Evolutionary conservation across 78 protist species (phyloP).

Genomic region (Cavenderia fasciculata): DNA sequence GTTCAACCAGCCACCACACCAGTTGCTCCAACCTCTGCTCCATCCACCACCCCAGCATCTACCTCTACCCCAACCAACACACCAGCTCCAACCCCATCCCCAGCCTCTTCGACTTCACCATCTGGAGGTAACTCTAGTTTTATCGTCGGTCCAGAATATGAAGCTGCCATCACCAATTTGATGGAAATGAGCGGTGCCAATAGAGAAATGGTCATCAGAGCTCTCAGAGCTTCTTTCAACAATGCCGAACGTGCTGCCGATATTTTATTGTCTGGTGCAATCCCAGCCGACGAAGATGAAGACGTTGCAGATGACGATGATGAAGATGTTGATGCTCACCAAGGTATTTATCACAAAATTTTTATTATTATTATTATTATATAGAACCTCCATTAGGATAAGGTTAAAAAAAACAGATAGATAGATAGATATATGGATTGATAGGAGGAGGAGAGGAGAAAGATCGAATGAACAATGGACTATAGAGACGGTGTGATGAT

Average conservation of each 20-base stretch:
- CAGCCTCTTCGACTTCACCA: constrained; percentile 55
- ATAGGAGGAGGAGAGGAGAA: no score
- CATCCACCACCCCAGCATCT: constrained; percentile 60
- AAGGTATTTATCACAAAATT: no score
- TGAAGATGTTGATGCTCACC: neutral
- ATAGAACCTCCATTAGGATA: no score
- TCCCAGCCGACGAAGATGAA: constrained; percentile 37
- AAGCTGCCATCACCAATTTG: constrained; percentile 26
- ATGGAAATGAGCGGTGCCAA: constrained; percentile 88
- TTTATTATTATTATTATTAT: no score
- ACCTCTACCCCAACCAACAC: constrained; percentile 48
- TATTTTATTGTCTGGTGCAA: constrained; percentile 77
- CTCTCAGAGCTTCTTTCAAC: constrained; percentile 88
- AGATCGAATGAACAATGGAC: no score
- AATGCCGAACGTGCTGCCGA: constrained; percentile 95
- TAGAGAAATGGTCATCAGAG: constrained; percentile 70
- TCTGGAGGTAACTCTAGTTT: constrained; percentile 19
- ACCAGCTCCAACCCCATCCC: constrained; percentile 26
- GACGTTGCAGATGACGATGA: neutral
- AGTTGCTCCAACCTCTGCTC: constrained; percentile 63
- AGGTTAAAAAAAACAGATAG: no score
- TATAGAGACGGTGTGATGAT: neutral
- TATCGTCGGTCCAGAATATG: constrained; percentile 60
- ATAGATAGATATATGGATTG: no score
- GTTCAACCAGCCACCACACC: constrained; percentile 61